Evolutionary conservation across 805 yeast genomes (phyloP).

Genomic region (Candida boleticola): DNA sequence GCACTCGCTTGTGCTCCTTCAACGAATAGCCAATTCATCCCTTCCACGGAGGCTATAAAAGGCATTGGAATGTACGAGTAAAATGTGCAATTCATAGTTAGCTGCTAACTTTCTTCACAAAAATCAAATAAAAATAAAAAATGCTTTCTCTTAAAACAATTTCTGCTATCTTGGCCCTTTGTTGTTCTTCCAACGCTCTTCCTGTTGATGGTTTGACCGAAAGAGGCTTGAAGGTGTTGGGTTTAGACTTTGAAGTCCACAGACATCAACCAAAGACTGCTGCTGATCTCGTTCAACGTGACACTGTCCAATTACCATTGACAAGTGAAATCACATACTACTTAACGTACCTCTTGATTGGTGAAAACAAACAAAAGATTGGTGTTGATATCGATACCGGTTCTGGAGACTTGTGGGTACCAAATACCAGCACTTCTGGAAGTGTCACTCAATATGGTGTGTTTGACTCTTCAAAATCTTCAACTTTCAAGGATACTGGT

Average conservation of each 20-base stretch:
- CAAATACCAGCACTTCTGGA: neutral
- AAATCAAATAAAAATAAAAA: no score
- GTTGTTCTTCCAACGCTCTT: neutral
- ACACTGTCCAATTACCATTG: neutral
- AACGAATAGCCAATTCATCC: no score
- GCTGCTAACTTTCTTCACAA: no score
- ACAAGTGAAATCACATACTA: conserved; percentile 11
- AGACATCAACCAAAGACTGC: neutral
- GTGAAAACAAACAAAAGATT: conserved; percentile 25
- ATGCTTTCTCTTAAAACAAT: neutral
- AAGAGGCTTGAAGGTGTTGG: neutral
- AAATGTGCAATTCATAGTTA: no score
- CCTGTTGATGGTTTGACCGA: conserved; percentile 3
- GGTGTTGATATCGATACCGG: conserved; percentile 41
- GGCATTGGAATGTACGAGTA: no score
- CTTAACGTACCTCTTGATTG: conserved; percentile 24
- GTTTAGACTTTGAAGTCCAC: neutral
- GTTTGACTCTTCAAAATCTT: conserved; percentile 9
- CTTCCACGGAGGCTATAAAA: no score
- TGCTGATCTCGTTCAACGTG: neutral
- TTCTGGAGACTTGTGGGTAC: conserved; percentile 42
- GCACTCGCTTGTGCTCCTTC: no score
- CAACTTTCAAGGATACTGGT: conserved; percentile 7
- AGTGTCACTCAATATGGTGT: conserved; percentile 6
- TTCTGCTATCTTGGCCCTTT: neutral